Conservation (phyloP, 257 asterid genomes). For the Solanum clarkiae region DNA sequence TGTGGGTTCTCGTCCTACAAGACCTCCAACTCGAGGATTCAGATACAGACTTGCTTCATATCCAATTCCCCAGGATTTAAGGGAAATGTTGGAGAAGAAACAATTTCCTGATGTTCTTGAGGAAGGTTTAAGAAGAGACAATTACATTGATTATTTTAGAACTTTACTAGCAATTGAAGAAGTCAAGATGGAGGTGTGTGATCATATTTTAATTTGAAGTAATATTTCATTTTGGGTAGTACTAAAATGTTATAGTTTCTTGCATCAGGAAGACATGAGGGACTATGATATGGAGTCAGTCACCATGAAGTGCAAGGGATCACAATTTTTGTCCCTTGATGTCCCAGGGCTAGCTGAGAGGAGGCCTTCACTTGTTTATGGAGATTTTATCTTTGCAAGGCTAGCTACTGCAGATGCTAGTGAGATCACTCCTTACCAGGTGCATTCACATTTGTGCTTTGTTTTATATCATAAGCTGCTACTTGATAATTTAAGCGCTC, state of each 20-base stretch:
- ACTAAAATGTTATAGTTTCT: background rate
- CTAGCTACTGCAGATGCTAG: conserved; percentile 30
- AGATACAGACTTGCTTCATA: conserved; percentile 23
- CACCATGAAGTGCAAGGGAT: conserved; percentile 33
- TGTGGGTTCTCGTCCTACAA: conserved; percentile 57
- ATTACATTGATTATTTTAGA: conserved; percentile 46
- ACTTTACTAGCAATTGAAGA: conserved; percentile 75
- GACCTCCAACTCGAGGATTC: conserved; percentile 15
- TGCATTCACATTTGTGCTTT: conserved; percentile 8
- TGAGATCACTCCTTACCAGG: conserved; percentile 38
- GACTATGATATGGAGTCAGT: conserved; percentile 69
- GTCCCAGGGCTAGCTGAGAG: conserved; percentile 98
- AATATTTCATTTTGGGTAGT: background rate
- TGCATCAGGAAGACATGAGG: conserved; percentile 68
- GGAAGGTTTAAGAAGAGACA: conserved; percentile 33
- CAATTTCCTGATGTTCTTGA: conserved; percentile 49
- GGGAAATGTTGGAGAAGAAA: conserved; percentile 32
- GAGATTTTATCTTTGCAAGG: conserved; percentile 53
- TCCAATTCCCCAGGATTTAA: conserved; percentile 43
- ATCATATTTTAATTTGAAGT: background rate
- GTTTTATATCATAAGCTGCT: background rate
- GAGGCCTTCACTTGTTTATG: conserved; percentile 83
- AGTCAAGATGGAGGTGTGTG: conserved; percentile 78
- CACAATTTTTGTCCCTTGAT: conserved; percentile 53
- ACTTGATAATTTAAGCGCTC: background rate